Evolutionary conservation across 306 rosid genomes (phyloP).

Genomic region (Sicyos baderoa): DNA sequence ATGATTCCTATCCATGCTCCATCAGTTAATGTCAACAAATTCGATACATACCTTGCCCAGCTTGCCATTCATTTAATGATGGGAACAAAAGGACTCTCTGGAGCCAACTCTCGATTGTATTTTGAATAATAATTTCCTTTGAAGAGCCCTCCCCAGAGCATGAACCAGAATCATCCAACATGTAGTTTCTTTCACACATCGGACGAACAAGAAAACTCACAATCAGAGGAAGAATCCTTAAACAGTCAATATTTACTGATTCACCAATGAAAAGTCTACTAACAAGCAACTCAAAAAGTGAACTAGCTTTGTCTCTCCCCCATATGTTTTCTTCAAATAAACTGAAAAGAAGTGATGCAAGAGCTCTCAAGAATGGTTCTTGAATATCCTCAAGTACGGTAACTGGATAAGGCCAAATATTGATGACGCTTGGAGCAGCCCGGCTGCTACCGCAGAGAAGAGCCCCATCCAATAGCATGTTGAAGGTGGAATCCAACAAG

Average conservation of each 20-base stretch:
- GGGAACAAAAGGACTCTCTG: constrained; percentile 53
- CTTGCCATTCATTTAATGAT: constrained; percentile 58
- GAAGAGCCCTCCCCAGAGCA: constrained; percentile 33
- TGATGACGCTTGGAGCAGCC: constrained; percentile 39
- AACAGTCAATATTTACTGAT: constrained; percentile 55
- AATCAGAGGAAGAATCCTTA: constrained; percentile 78
- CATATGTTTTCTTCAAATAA: constrained; percentile 66
- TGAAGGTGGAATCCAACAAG: constrained; percentile 51
- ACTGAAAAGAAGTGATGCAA: constrained; percentile 49
- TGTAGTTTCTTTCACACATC: constrained; percentile 27
- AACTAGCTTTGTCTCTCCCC: constrained; percentile 46
- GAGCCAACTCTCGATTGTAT: constrained; percentile 60
- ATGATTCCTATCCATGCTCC: neutral
- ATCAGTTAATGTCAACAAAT: neutral
- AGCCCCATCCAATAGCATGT: constrained; percentile 66
- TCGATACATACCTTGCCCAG: constrained; percentile 56
- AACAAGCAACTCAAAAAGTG: constrained; percentile 46
- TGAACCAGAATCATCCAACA: constrained; percentile 30
- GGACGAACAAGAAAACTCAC: constrained; percentile 50
- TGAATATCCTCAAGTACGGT: constrained; percentile 50
- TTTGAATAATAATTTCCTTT: constrained; percentile 35
- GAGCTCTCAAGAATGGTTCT: constrained; percentile 93
- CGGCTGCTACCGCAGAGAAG: constrained; percentile 54
- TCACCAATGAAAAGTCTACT: constrained; percentile 77
- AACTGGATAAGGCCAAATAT: constrained; percentile 47